phyloP scores from a whole-genome alignment of 495 filamentous ascomycete genomes.

The Aspergillus nidulans region DNA sequence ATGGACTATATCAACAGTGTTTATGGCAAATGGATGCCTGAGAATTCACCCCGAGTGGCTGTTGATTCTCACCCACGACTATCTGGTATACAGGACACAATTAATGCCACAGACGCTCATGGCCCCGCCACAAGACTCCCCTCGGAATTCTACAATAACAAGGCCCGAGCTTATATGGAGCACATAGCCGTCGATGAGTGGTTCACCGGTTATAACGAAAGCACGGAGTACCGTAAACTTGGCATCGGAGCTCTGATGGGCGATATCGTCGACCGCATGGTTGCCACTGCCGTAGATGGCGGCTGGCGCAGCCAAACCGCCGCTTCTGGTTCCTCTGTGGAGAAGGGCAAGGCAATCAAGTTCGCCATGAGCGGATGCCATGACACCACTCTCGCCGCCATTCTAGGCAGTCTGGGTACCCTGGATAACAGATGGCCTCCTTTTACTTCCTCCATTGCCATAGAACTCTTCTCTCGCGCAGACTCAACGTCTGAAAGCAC shows the following conservation, averaged over 20 bases:
- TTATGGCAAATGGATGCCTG: conserved; percentile 80
- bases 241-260: conserved; percentile 83
- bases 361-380: conserved; percentile 83
- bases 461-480: conserved; percentile 75
- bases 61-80: conserved; percentile 82
- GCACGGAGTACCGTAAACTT: conserved; percentile 74
- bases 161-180: conserved; percentile 66
- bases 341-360: conserved; percentile 53
- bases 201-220: conserved; percentile 84
- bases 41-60: conserved; percentile 58
- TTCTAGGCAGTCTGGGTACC: conserved; percentile 74
- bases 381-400: conserved; percentile 83
- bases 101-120: conserved; percentile 85
- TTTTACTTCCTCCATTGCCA: conserved; percentile 84
- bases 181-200: conserved; percentile 85
- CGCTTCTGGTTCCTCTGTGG: conserved; percentile 39
- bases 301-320: conserved; percentile 53
- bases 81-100: conserved; percentile 87
- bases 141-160: conserved; percentile 79
- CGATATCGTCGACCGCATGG: conserved; percentile 82
- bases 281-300: conserved; percentile 61
- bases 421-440: conserved; percentile 81
- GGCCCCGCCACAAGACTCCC: conserved; percentile 74
- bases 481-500: neutral
- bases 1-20: conserved; percentile 78